Evolutionary conservation across 768 basidiomycete genomes (phyloP), one percentile per base, ranked within the genome.

Genomic region (Kwoniella europaea): DNA sequence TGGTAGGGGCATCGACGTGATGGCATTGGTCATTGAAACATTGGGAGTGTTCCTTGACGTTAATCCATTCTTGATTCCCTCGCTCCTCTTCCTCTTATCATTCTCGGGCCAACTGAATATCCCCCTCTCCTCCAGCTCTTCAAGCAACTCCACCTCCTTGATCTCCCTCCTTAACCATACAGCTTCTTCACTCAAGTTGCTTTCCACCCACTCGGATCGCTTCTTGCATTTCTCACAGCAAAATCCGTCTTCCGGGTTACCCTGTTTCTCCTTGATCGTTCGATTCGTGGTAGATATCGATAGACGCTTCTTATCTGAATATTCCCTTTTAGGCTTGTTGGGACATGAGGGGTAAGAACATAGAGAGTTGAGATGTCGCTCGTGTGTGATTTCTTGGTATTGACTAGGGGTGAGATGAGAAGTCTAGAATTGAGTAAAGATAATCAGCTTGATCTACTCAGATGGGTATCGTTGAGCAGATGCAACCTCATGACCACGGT

Each of bases 301-400:
- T 53, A 72, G 73, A 41, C 71, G 61, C 41, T 63, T 62, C 24
- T 66, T 22, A 6, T 76, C 56, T 35, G 71, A 69, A 71, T 75
- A 83, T 18, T 76, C 75, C 27, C 61, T 69, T 7, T 18, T 18
- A 0, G 82, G 79, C 0, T 67, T 56, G 24, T 80, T 80, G 4
- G 74, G 55, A 43, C 82, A 83, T 3, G 68, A 43, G 2, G 80
- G 78, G 54, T 83, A 83, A 4, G 79, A 81, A 68, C 82, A 83
- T 43, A 76, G 60, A 1, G 27, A 35, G 62, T 76, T 76, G 10
- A 83, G 74, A 57, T 83, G 82, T 35, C 82, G 69, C 70, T 83
- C 82, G 61, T 80, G 80, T 13, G 66, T 68, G 27, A 79, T 71
- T 62, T 79, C 76, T 18, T 68, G 69, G 60, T 82, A 83, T 67